phyloP scores from a whole-genome alignment of 805 yeast species.

The Starmera caribaea region DNA sequence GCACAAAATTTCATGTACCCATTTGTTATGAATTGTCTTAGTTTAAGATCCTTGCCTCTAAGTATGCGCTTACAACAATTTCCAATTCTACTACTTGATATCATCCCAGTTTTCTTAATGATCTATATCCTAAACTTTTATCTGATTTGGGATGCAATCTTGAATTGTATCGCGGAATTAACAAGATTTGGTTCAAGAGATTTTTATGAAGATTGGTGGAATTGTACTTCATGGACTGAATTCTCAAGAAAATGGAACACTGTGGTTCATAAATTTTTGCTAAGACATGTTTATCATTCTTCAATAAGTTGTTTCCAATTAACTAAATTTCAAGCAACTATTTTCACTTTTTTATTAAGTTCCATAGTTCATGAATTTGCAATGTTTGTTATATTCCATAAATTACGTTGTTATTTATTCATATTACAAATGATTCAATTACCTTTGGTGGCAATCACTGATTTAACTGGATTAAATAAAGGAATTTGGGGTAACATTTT shows the following conservation, averaged over 20 bases:
- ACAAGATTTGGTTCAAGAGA: constrained; percentile 82
- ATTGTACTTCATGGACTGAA: constrained; percentile 86
- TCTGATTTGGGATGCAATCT: constrained; percentile 90
- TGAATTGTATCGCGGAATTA: constrained; percentile 84
- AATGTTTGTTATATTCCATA: constrained; percentile 80
- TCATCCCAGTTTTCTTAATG: constrained; percentile 71
- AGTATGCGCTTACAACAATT: constrained; percentile 34
- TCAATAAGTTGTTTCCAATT: constrained; percentile 69
- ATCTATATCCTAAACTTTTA: constrained; percentile 75
- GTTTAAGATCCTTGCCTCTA: constrained; percentile 41
- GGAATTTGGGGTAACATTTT: constrained; percentile 65
- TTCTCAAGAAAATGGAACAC: constrained; percentile 91
- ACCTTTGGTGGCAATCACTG: constrained; percentile 62
- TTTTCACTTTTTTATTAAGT: constrained; percentile 71
- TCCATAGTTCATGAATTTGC: constrained; percentile 83
- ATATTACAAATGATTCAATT: constrained; percentile 80
- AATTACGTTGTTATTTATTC: constrained; percentile 71
- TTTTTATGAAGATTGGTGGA: constrained; percentile 98
- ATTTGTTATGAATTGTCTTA: constrained; percentile 47
- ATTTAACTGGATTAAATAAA: constrained; percentile 45
- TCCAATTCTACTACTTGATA: constrained; percentile 55
- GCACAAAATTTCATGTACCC: constrained; percentile 76
- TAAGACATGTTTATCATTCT: constrained; percentile 91
- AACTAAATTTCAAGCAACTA: constrained; percentile 57
- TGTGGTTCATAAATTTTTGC: constrained; percentile 83